phyloP scores from a whole-genome alignment of 2,329 filamentous ascomycete genomes.

The Verruconis gallopava region DNA sequence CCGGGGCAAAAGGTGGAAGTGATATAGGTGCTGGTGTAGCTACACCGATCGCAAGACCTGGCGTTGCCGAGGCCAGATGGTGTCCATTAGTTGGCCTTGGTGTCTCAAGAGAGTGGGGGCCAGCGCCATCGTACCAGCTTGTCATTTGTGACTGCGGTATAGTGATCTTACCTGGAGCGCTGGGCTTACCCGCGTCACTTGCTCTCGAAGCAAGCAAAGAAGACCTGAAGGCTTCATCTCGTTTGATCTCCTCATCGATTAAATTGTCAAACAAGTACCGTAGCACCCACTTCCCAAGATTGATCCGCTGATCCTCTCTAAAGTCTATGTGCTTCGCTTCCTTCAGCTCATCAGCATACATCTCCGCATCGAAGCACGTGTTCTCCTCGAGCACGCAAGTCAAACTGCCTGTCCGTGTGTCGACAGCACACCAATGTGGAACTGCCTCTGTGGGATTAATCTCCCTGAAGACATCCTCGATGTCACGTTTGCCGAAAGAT shows the following conservation, averaged over 20 bases:
- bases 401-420: constrained; percentile 82
- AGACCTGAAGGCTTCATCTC: constrained; percentile 62
- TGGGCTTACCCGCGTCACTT: background rate
- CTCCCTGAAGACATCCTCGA: constrained; percentile 80
- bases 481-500: constrained; percentile 85
- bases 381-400: constrained; percentile 87
- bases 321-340: constrained; percentile 66
- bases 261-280: constrained; percentile 82
- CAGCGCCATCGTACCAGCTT: constrained; percentile 27
- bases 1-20: constrained; percentile 69
- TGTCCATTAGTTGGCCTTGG: constrained; percentile 46
- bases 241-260: constrained; percentile 77
- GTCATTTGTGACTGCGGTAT: constrained; percentile 34
- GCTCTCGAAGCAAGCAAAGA: constrained; percentile 54
- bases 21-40: constrained; percentile 56
- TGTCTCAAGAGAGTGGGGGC: constrained; percentile 35
- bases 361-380: constrained; percentile 93
- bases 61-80: constrained; percentile 51
- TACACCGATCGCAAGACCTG: constrained; percentile 64
- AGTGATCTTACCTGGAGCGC: constrained; percentile 44
- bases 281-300: constrained; percentile 91
- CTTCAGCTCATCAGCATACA: constrained; percentile 83
- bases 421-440: constrained; percentile 90
- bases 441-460: constrained; percentile 83
- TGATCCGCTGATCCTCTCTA: constrained; percentile 87